Percentiles rank a stretch among this genome's conserved stretches.
phyloP scores from a whole-genome alignment of 176 grass and related monocot species.

The Ampelocalamus luodianensis region DNA sequence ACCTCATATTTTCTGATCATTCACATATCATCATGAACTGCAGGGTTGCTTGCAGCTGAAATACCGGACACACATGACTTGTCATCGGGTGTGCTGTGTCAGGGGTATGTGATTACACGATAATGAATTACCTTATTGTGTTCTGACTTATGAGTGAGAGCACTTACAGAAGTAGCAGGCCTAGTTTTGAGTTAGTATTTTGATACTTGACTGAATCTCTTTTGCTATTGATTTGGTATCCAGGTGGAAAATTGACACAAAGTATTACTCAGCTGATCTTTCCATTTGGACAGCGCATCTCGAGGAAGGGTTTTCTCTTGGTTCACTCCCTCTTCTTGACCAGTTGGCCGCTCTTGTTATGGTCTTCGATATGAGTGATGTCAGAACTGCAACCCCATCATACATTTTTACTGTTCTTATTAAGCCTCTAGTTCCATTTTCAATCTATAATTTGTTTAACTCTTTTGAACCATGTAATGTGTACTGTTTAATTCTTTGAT shows the following conservation, averaged over 20 bases:
- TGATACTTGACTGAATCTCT: slow-evolving; percentile 3
- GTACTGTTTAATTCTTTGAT: slow-evolving; percentile 1
- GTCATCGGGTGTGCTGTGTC: slow-evolving; percentile 75
- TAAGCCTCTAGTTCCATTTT: slow-evolving; percentile 12
- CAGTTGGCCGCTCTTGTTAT: slow-evolving; percentile 74
- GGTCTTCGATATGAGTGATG: slow-evolving; percentile 96
- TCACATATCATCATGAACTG: slow-evolving; percentile 31
- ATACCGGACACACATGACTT: slow-evolving; percentile 76
- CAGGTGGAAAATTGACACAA: slow-evolving; percentile 93
- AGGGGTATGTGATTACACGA: slow-evolving; percentile 64
- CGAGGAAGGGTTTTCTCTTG: slow-evolving; percentile 72
- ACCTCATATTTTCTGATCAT: background rate
- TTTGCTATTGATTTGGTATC: slow-evolving; percentile 40
- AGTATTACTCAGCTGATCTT: slow-evolving; percentile 90
- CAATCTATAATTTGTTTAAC: background rate
- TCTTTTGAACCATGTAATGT: background rate
- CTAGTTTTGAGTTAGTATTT: background rate
- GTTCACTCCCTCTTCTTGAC: slow-evolving; percentile 55
- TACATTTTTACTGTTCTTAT: background rate
- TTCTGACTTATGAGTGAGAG: background rate
- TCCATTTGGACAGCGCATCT: slow-evolving; percentile 85
- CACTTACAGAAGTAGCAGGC: background rate
- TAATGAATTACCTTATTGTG: slow-evolving; percentile 18
- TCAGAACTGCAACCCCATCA: slow-evolving; percentile 24
- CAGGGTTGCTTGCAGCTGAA: slow-evolving; percentile 74